Base-by-base conservation (phyloP, 352 stramenopile species). In the Pelagophyceae sp. region DNA sequence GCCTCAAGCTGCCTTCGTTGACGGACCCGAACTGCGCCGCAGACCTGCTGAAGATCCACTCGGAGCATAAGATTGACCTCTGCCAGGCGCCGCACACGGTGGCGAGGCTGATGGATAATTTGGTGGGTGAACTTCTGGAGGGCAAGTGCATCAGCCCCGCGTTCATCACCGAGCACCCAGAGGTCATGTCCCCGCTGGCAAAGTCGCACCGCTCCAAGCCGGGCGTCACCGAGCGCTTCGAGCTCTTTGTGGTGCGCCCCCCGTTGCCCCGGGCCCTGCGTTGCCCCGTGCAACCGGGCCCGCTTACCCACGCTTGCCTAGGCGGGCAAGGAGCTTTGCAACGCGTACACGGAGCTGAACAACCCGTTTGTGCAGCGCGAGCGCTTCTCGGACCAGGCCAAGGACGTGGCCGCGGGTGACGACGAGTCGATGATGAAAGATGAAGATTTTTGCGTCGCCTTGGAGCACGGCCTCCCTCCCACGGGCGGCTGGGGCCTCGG, bases 291-390 rank as follows among this genome's bases (percentile, higher is more conserved):
- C 35, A 58, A 37, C n/a, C n/a, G n/a, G n/a, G n/a, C n/a, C n/a
- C n/a, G n/a, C n/a, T n/a, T n/a, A n/a, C n/a, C n/a, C n/a, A n/a
- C n/a, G n/a, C n/a, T n/a, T n/a, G n/a, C n/a, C n/a, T n/a, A n/a
- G n/a, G 70, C 76, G 37, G 33, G 85, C 76, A 95, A 94, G 79
- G 90, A 99, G 88, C 86, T 99, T 38, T 96, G 92, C 79, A 99
- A 99, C 84, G 95, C 95, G 3, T 99, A 99, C 87, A 99, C 95
- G 35, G 96, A 99, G 86, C 91, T 99, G 60, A 99, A 99, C 85
- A 93, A 99, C 79, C 95, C 96, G 51, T 91, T 94, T 69, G 92
- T 98, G 61, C 96, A 99, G 85, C 93, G 96, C 74, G 85, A 93
- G 77, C 91, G 95, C 31, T 99, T 99, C 80, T 87, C 93, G 51